Conservation (phyloP, 441 rosid species). For the Monsonia emarginata region DNA sequence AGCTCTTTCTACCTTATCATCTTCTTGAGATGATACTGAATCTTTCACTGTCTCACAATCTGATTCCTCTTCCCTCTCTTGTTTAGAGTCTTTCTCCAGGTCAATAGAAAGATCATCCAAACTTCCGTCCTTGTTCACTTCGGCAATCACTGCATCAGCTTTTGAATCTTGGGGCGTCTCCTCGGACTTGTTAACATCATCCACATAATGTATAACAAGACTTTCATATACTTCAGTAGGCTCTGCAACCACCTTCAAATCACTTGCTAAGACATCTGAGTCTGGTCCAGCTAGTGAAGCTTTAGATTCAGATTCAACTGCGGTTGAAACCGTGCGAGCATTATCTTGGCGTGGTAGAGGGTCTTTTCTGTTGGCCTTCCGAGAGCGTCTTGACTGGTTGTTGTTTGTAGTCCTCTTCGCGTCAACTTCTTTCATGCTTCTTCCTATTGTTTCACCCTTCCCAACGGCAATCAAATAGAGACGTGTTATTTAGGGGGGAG, state of each 20-base stretch:
- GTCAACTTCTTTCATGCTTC: constrained; percentile 41
- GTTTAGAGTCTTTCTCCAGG: constrained; percentile 34
- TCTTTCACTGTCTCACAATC: constrained; percentile 43
- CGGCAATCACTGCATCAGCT: constrained; percentile 3
- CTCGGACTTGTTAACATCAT: constrained; percentile 46
- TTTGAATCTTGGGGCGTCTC: constrained; percentile 29
- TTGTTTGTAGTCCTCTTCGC: constrained; percentile 34
- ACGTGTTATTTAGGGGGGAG: constrained; percentile 10
- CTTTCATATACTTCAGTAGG: constrained; percentile 33
- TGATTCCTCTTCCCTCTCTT: constrained; percentile 39
- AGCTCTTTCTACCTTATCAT: constrained; percentile 39
- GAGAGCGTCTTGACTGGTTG: constrained; percentile 25
- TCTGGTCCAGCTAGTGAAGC: constrained; percentile 26
- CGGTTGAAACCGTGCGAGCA: constrained; percentile 21
- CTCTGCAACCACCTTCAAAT: constrained; percentile 37
- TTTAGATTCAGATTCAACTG: constrained; percentile 31
- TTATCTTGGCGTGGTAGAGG: constrained; percentile 27
- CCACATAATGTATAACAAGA: constrained; percentile 41
- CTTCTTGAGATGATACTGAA: constrained; percentile 61
- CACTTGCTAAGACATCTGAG: constrained; percentile 29
- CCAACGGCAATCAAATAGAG: constrained; percentile 17
- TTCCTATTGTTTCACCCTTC: constrained; percentile 15
- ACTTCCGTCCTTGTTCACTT: constrained; percentile 21
- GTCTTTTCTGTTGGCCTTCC: constrained; percentile 32
- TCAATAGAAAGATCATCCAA: constrained; percentile 33